Percentiles rank a stretch among this genome's conserved stretches.
Conservation (phyloP, 2,329 filamentous ascomycete genomes). For the Drechmeria coniospora region DNA sequence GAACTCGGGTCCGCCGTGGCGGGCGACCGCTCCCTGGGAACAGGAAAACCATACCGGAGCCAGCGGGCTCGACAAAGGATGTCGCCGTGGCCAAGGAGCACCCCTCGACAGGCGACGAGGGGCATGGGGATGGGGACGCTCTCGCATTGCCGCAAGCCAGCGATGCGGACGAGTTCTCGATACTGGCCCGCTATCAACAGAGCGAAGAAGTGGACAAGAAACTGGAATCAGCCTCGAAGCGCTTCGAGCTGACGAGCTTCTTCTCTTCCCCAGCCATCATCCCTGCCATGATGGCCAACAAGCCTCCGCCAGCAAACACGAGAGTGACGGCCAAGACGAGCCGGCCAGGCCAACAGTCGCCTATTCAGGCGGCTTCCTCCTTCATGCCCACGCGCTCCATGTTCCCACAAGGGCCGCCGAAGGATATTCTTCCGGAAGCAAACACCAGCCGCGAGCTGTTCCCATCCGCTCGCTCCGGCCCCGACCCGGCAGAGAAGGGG, state of each 20-base stretch:
- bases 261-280: conserved; percentile 39
- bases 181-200: conserved; percentile 19
- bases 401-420: conserved; percentile 21
- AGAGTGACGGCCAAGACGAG: conserved; percentile 2
- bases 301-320: conserved; percentile 13
- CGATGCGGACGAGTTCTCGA: conserved; percentile 26
- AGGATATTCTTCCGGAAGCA: conserved; percentile 18
- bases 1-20: conserved; percentile 10
- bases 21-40: conserved; percentile 25
- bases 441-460: too few species aligned
- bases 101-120: too few species aligned
- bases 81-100: conserved; percentile 6
- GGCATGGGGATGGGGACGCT: conserved; percentile 2
- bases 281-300: conserved; percentile 17
- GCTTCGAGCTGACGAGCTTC: conserved; percentile 36
- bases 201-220: conserved; percentile 7
- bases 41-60: conserved; percentile 7
- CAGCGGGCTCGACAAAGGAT: conserved; percentile 2
- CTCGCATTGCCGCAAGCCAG: conserved; percentile 4
- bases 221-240: conserved; percentile 12
- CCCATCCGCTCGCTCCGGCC: conserved; percentile 22
- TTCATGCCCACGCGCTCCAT: conserved; percentile 21
- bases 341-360: conserved; percentile 7
- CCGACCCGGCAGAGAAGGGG: conserved; percentile 1
- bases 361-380: conserved; percentile 7